Base-by-base conservation (phyloP, 2,329 filamentous ascomycete species). In the Ilyonectria mors-panacis region DNA sequence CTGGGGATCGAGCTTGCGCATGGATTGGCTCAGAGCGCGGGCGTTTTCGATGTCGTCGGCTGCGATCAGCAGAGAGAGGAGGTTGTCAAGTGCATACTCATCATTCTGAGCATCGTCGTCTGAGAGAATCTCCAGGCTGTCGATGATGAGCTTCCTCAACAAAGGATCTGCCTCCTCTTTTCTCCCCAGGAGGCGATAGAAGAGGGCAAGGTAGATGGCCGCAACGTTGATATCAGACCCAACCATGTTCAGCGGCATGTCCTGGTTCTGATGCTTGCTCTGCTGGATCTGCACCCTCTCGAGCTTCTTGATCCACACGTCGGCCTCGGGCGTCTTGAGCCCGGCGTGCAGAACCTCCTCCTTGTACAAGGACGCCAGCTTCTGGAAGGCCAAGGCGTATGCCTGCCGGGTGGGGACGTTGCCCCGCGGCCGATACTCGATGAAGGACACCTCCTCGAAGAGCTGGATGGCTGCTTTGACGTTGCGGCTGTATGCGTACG, bases 21-120 rank as follows among this genome's bases (percentile, higher is more conserved):
- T 83, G 7, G 81, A 84, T 39, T 81, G 79, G 23, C 78, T 78
- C 10, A 84, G 72, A 0, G 81, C 79, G 4, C 71, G 67, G 6
- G 82, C 81, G 23, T 83, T 81, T 1, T 73, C 72, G 4, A 77
- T 70, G 55, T 84, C 81, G 21, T 78, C 75, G 7, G 80, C 78
- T 0, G 82, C 82, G 45, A 83, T 77, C 57, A 84, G 77, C 2
- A 80, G 78, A 1, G 78, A 78, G 1, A 82, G 75, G 13, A 84
- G 77, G 57, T 84, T 84, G 61, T 83, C 81, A 2, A 84, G 74
- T 6, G 81, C 81, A 37, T 80, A 83, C 35, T 80, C 78, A 65
- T 84, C 82, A 51, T 84, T 84, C 17, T 79, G 76, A 2, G 79
- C 80, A 63, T 84, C 82, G 9, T 81, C 78, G 35, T 84, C 82